A percentile compares a stretch with the other conserved stretches of the same genome.
Conservation (phyloP, 306 rosid genomes). For the Cucumis cinereus region DNA sequence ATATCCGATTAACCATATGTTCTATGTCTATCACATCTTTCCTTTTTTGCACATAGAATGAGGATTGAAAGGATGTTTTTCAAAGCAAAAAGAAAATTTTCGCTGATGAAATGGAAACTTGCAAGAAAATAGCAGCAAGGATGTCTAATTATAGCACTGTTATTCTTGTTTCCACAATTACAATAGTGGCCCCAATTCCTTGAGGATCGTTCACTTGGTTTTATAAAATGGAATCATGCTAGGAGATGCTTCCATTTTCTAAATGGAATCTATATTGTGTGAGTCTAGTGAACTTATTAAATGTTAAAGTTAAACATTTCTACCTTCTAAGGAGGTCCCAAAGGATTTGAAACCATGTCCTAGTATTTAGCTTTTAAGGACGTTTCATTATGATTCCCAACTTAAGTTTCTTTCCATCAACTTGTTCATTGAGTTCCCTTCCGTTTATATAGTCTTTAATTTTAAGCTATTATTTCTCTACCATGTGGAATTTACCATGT, state of each 20-base stretch:
- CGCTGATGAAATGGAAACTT: not conserved
- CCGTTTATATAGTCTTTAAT: not conserved
- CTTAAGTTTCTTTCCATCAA: not conserved
- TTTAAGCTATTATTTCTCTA: not conserved
- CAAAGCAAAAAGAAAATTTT: not conserved
- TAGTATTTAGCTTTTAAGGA: not conserved
- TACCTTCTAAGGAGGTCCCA: not conserved
- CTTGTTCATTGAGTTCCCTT: not conserved
- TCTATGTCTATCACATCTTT: not conserved
- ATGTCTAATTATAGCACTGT: not conserved
- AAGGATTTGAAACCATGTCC: not conserved
- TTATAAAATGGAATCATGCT: not conserved
- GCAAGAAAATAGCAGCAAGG: not conserved
- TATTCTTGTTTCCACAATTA: not conserved
- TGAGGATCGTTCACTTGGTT: not conserved
- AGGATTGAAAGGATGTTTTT: not conserved
- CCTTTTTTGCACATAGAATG: not conserved
- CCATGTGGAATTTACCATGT: conserved; percentile 20
- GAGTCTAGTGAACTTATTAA: not conserved
- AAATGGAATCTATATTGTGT: too few species aligned
- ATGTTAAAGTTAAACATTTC: not conserved
- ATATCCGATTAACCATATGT: not conserved
- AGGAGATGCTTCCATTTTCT: not conserved
- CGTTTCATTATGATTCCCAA: not conserved
- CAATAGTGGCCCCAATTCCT: not conserved